A percentile compares a stretch with the other conserved stretches of the same genome.
phyloP scores from a whole-genome alignment of 2,329 filamentous ascomycete species.

The Pseudogymnoascus sp. region DNA sequence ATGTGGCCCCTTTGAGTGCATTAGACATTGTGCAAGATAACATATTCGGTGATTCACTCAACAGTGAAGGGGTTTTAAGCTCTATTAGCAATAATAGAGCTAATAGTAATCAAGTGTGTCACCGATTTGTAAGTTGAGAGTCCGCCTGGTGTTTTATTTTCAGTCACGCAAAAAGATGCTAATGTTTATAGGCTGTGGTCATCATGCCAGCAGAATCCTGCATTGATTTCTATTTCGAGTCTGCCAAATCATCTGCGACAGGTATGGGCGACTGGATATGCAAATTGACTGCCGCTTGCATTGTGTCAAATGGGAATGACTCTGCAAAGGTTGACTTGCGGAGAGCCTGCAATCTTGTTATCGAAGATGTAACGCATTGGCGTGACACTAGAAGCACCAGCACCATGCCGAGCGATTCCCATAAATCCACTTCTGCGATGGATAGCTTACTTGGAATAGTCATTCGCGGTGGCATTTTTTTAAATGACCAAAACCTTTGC shows the following conservation, averaged over 20 bases:
- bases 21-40: not conserved
- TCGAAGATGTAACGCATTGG: not conserved
- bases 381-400: not conserved
- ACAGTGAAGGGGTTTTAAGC: not conserved
- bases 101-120: not conserved
- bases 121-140: not conserved
- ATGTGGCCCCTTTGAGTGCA: not conserved
- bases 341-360: not conserved
- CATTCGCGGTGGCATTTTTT: not conserved
- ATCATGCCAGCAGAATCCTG: not conserved
- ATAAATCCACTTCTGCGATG: not conserved
- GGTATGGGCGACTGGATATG: not conserved
- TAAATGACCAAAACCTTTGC: not conserved
- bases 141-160: too few species aligned
- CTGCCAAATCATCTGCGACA: not conserved
- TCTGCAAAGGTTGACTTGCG: not conserved
- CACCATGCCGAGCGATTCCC: not conserved
- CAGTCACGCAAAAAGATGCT: not conserved
- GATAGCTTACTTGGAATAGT: not conserved
- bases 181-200: not conserved
- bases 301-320: not conserved
- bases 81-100: not conserved
- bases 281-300: not conserved
- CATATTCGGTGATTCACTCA: too few species aligned
- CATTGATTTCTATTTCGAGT: not conserved